Conservation (phyloP, 106 monocot species). For the Ottelia alismoides region DNA sequence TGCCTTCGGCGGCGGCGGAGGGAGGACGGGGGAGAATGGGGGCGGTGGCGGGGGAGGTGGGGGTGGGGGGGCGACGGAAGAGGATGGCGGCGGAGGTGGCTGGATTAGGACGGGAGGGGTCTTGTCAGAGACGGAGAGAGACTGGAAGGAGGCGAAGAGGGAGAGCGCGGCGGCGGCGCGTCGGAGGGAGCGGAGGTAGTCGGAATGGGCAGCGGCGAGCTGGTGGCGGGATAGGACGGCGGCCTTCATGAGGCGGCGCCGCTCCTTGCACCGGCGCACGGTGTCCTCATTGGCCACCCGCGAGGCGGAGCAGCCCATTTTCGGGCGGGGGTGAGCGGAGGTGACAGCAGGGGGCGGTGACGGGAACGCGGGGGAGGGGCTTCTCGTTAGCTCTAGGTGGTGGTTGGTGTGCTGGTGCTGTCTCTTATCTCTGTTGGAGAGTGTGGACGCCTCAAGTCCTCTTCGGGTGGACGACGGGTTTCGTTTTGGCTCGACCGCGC, state of each 20-base stretch:
- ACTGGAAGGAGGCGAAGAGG: conserved; percentile 2
- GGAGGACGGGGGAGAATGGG: too few species aligned
- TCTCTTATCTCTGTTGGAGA: too few species aligned
- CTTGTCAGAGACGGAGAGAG: conserved; percentile 20
- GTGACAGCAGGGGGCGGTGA: too few species aligned
- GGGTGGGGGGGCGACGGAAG: too few species aligned
- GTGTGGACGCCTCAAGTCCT: too few species aligned
- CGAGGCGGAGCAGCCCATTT: conserved; percentile 88
- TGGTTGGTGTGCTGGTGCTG: too few species aligned
- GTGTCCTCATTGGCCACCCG: conserved; percentile 80
- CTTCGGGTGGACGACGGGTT: too few species aligned
- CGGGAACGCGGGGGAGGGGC: too few species aligned
- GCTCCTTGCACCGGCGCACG: conserved; percentile 91
- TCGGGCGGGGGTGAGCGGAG: too few species aligned
- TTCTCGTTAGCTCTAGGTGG: too few species aligned
- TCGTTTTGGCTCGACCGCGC: too few species aligned
- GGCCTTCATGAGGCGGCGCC: conserved; percentile 74
- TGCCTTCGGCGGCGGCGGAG: conserved; percentile 4
- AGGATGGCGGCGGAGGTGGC: background rate
- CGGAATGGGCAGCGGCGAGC: conserved; percentile 48
- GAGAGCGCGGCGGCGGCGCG: conserved; percentile 29
- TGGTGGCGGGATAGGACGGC: conserved; percentile 73
- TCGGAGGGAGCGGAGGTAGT: conserved; percentile 55
- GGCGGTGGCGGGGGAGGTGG: too few species aligned
- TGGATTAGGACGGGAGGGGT: conserved; percentile 7